phyloP scores from a whole-genome alignment of 257 asterid species.

The Nicotiana tabacum region DNA sequence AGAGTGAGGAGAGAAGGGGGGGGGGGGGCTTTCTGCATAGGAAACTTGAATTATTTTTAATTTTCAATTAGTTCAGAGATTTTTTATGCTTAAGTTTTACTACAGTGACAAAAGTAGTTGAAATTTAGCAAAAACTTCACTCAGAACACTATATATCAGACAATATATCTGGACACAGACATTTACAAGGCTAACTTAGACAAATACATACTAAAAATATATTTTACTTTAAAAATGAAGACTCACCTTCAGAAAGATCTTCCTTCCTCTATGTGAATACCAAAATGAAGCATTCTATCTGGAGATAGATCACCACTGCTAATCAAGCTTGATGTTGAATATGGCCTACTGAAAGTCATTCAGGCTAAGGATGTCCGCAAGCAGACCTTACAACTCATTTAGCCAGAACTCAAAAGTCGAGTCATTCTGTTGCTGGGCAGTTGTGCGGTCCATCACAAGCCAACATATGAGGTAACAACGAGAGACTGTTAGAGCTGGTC shows the following conservation, averaged over 20 bases:
- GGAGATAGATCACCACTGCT: constrained; percentile 4
- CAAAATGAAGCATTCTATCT: neutral
- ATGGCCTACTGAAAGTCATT: neutral
- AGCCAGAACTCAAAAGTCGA: neutral
- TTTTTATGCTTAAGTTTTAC: neutral
- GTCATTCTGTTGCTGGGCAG: neutral
- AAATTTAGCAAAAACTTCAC: neutral
- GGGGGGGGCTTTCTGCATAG: no score
- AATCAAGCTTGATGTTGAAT: neutral
- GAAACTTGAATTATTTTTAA: no score
- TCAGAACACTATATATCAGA: no score
- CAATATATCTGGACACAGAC: no score
- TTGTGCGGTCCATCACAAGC: neutral
- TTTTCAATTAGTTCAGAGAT: neutral
- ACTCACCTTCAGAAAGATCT: neutral
- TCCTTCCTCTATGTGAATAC: neutral
- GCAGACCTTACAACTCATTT: neutral
- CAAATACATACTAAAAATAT: neutral
- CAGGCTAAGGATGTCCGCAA: neutral
- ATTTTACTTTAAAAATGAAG: neutral
- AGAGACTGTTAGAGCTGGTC: neutral
- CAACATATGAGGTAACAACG: neutral
- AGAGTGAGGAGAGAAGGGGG: neutral
- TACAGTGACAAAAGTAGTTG: neutral
- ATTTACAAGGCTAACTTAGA: neutral